phyloP scores from a whole-genome alignment of 2,329 filamentous ascomycete genomes.

The Apiospora arundinis region DNA sequence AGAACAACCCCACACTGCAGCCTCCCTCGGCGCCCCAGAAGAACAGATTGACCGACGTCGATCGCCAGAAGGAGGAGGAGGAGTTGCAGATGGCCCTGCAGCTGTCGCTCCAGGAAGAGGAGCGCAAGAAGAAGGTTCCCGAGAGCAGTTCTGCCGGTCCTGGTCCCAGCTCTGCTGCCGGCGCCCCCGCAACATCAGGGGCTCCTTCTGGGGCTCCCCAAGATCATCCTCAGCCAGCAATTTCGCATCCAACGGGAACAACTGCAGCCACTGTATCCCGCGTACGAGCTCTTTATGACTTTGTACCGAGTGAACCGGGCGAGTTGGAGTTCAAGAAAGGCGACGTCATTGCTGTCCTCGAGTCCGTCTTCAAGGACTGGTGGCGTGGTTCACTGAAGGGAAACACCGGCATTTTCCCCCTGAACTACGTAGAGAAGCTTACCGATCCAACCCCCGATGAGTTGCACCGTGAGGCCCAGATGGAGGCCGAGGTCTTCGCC shows the following conservation, averaged over 20 bases:
- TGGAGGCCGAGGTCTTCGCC: constrained; percentile 77
- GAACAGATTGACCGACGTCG: constrained; percentile 85
- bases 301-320: constrained; percentile 89
- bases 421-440: constrained; percentile 98
- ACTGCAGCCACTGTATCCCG: constrained; percentile 96
- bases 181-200: constrained; percentile 31
- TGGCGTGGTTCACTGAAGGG: constrained; percentile 96
- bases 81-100: constrained; percentile 96
- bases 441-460: constrained; percentile 94
- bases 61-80: constrained; percentile 94
- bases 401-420: constrained; percentile 95
- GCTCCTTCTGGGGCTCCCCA: constrained; percentile 32
- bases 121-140: constrained; percentile 59
- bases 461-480: constrained; percentile 92
- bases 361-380: constrained; percentile 99
- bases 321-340: constrained; percentile 97
- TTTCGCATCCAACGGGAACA: constrained; percentile 77
- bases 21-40: constrained; percentile 93
- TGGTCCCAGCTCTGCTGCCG: constrained; percentile 38
- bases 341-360: constrained; percentile 94
- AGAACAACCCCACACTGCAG: constrained; percentile 84
- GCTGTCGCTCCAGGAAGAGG: constrained; percentile 89
- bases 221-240: constrained; percentile 52
- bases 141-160: constrained; percentile 41
- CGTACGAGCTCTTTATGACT: constrained; percentile 92